Conservation (phyloP, 495 filamentous ascomycete genomes). For the Neurospora sp. region DNA sequence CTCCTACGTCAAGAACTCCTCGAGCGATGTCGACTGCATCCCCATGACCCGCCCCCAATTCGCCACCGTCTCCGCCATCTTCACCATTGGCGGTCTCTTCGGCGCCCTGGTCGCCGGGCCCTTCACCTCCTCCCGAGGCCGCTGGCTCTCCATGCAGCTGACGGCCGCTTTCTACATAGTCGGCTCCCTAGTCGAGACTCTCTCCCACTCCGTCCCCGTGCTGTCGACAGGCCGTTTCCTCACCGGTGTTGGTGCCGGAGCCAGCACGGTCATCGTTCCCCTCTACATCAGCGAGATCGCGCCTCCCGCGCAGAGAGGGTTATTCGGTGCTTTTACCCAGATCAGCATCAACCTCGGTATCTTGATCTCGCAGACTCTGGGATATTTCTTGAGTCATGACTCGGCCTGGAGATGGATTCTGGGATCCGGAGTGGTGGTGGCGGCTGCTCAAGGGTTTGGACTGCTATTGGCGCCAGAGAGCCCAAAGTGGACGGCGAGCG, state of each 20-base stretch:
- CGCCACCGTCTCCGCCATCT: constrained; percentile 75
- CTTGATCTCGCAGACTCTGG: constrained; percentile 68
- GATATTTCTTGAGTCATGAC: constrained; percentile 72
- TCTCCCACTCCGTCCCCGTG: constrained; percentile 54
- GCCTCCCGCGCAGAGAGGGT: constrained; percentile 64
- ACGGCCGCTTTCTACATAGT: constrained; percentile 66
- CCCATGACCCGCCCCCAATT: constrained; percentile 69
- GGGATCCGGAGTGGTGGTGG: constrained; percentile 59
- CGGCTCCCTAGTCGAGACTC: constrained; percentile 64
- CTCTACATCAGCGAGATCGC: constrained; percentile 89
- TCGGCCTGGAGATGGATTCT: constrained; percentile 77
- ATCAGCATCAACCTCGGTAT: constrained; percentile 94
- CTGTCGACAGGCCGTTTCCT: constrained; percentile 67
- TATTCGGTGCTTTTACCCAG: constrained; percentile 88
- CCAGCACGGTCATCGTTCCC: constrained; percentile 86
- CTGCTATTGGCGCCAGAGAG: constrained; percentile 70
- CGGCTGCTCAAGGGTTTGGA: constrained; percentile 51
- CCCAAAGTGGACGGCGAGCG: constrained; percentile 67
- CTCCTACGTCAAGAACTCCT: constrained; percentile 16
- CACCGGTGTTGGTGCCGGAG: constrained; percentile 74
- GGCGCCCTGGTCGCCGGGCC: constrained; percentile 74
- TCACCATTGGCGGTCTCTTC: constrained; percentile 78
- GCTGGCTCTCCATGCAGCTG: constrained; percentile 57
- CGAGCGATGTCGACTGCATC: constrained; percentile 61
- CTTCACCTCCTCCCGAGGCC: constrained; percentile 59